A percentile compares a stretch with the other conserved stretches of the same genome.
Evolutionary conservation across 495 filamentous ascomycete species (phyloP).

Genomic region (Lasiosphaeria ovina): DNA sequence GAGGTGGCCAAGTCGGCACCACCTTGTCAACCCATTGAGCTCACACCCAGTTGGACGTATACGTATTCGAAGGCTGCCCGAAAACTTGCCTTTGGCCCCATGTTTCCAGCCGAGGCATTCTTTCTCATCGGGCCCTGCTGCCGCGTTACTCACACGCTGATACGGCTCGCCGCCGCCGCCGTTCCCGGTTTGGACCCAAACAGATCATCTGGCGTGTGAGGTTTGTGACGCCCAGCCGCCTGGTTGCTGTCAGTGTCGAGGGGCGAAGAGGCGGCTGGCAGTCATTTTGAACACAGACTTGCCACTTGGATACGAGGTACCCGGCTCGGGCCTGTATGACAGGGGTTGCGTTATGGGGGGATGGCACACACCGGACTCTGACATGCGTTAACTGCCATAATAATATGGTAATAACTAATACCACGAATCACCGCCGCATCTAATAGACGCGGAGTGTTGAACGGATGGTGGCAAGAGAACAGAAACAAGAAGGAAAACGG

Average conservation of each 20-base stretch:
- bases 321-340: neutral
- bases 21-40: neutral
- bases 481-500: conserved; percentile 1
- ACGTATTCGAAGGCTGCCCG: neutral
- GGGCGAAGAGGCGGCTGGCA: conserved; percentile 4
- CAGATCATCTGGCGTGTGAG: too few relatives aligned
- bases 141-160: neutral
- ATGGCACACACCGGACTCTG: neutral
- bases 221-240: too few relatives aligned
- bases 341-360: neutral
- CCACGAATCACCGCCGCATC: conserved; percentile 4
- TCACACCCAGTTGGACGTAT: neutral
- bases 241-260: neutral
- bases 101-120: conserved; percentile 3
- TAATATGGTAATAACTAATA: too few relatives aligned
- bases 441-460: neutral
- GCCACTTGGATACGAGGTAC: conserved; percentile 3
- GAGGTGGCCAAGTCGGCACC: neutral
- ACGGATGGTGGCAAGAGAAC: neutral
- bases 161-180: neutral
- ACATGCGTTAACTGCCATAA: conserved; percentile 4
- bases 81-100: neutral
- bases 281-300: neutral
- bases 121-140: neutral
- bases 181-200: too few relatives aligned